These are phyloP conservation scores for Tricholoma furcatifolium DNA, from an alignment of 768 basidiomycete species.

Conservation along the genomic window DNA sequence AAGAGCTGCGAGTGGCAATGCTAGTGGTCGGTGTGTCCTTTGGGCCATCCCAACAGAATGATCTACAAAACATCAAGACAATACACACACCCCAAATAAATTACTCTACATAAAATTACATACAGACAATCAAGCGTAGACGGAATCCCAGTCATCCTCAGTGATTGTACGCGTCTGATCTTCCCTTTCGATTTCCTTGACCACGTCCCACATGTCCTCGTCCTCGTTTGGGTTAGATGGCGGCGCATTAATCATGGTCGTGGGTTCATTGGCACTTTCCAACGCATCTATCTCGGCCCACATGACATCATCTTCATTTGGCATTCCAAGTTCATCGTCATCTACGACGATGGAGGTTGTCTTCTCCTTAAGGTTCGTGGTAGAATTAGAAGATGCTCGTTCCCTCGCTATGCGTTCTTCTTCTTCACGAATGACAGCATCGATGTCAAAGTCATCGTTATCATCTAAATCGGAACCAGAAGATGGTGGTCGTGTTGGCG, in stretches of 20 bases:
- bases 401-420: constrained; percentile 30
- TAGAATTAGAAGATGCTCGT: constrained; percentile 1
- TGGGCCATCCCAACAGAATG: constrained; percentile 61
- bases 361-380: background rate
- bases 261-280: background rate
- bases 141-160: constrained; percentile 63
- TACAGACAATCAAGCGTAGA: constrained; percentile 45
- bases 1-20: constrained; percentile 77
- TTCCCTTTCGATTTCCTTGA: constrained; percentile 50
- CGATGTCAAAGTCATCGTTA: constrained; percentile 49
- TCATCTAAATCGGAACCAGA: constrained; percentile 40
- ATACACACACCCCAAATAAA: constrained; percentile 4
- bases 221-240: constrained; percentile 43
- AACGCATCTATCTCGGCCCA: constrained; percentile 25
- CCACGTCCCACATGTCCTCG: constrained; percentile 74
- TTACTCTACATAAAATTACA: too few relatives aligned
- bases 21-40: constrained; percentile 72
- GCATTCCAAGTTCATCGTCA: constrained; percentile 63
- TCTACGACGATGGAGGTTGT: constrained; percentile 5
- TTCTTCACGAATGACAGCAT: constrained; percentile 48
- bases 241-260: background rate
- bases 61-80: background rate
- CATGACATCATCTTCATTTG: constrained; percentile 19
- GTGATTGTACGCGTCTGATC: background rate
- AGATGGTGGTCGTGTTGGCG: constrained; percentile 35